phyloP scores from a whole-genome alignment of 1,284 basidiomycete species.

The Pterula multifida region DNA sequence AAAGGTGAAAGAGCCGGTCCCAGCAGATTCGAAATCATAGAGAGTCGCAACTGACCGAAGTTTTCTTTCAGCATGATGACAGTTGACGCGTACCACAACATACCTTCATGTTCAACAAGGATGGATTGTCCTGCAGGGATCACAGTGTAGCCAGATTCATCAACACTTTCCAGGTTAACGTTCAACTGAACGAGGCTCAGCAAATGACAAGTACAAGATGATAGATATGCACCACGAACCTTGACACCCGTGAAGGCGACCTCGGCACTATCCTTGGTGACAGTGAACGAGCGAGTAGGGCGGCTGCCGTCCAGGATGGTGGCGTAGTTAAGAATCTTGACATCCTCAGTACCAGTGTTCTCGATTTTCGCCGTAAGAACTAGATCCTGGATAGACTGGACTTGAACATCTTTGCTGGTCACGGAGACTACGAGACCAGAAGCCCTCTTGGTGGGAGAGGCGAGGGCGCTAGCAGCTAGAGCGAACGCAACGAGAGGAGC shows the following conservation, averaged over 20 bases:
- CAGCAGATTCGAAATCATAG: conserved; percentile 6
- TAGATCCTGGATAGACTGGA: conserved; percentile 15
- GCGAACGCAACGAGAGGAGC: background rate
- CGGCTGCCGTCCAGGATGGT: conserved; percentile 14
- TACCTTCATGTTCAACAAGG: conserved; percentile 12
- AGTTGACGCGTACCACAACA: too few species aligned
- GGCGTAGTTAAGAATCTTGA: conserved; percentile 17
- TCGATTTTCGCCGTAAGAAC: conserved; percentile 14
- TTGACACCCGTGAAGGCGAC: conserved; percentile 16
- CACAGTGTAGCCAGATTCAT: conserved; percentile 12
- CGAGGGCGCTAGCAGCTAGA: background rate
- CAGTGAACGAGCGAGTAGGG: conserved; percentile 15
- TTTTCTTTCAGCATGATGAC: too few species aligned
- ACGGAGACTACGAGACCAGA: conserved; percentile 7
- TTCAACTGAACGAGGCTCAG: conserved; percentile 5
- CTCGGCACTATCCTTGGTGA: conserved; percentile 13
- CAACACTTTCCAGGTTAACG: conserved; percentile 11
- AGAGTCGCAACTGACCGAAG: conserved; percentile 4
- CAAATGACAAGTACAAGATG: too few species aligned
- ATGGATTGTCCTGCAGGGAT: conserved; percentile 15
- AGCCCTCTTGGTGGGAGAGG: conserved; percentile 4
- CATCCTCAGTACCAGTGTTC: conserved; percentile 14
- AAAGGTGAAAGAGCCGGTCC: conserved; percentile 5
- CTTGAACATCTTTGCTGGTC: conserved; percentile 8
- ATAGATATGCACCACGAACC: conserved; percentile 4